Percentiles rank a stretch among this genome's conserved stretches.
Evolutionary conservation across 1,139 yeast genomes (phyloP).

Genomic region (Nakaseomyces delphensis): DNA sequence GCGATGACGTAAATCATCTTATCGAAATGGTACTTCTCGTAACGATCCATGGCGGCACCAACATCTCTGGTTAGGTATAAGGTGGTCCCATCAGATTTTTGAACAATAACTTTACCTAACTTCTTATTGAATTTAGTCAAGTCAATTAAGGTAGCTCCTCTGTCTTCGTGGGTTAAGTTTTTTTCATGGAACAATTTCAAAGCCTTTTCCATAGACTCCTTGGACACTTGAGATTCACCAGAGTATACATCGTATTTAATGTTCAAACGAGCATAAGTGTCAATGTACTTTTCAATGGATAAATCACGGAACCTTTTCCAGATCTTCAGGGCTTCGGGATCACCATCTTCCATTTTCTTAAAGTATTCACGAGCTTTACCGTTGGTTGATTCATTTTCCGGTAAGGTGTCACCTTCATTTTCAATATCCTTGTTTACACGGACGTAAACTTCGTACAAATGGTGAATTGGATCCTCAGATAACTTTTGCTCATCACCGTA

Average conservation of each 20-base stretch:
- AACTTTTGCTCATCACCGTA: conserved; percentile 76
- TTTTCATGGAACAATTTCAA: conserved; percentile 54
- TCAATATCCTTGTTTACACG: conserved; percentile 72
- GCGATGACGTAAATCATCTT: conserved; percentile 96
- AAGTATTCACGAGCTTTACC: conserved; percentile 83
- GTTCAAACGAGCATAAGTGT: conserved; percentile 85
- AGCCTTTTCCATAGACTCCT: conserved; percentile 62
- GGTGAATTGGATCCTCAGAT: conserved; percentile 78
- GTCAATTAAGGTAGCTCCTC: conserved; percentile 87
- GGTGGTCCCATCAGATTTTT: conserved; percentile 93
- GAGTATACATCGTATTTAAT: conserved; percentile 80
- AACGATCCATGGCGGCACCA: conserved; percentile 92
- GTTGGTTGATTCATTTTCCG: conserved; percentile 48
- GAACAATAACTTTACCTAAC: conserved; percentile 87
- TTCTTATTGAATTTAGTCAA: conserved; percentile 81
- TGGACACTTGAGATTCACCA: conserved; percentile 92
- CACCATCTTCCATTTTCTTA: conserved; percentile 91
- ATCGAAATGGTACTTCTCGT: conserved; percentile 76
- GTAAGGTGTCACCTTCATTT: conserved; percentile 59
- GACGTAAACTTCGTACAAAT: conserved; percentile 90
- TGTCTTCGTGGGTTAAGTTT: conserved; percentile 73
- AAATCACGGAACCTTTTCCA: conserved; percentile 89
- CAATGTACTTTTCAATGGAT: conserved; percentile 77
- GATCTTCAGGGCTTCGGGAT: conserved; percentile 61
- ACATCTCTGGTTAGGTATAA: conserved; percentile 92